Conservation (phyloP, 345 rosid species). For the Melaleuca quinquenervia region DNA sequence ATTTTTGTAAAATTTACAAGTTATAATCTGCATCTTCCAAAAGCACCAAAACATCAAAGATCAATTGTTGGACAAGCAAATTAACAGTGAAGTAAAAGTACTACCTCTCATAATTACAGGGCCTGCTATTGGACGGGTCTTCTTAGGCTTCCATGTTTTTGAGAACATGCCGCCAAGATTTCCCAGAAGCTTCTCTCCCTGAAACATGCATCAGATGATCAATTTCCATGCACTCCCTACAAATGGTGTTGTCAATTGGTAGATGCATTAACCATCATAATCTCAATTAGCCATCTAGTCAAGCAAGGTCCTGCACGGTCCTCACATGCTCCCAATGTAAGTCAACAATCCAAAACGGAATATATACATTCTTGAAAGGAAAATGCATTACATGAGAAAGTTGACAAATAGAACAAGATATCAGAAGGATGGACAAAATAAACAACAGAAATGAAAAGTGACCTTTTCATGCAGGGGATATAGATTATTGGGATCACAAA, state of each 20-base stretch:
- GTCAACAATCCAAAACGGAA: background rate
- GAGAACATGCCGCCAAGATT: constrained; percentile 95
- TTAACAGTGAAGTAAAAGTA: background rate
- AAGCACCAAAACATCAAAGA: background rate
- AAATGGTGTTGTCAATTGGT: background rate
- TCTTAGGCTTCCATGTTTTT: constrained; percentile 96
- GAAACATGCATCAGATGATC: constrained; percentile 10
- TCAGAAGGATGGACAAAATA: background rate
- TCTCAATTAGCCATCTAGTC: background rate
- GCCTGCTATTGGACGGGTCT: constrained; percentile 57
- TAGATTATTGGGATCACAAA: background rate
- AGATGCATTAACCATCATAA: background rate
- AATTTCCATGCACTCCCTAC: background rate
- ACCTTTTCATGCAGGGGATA: background rate
- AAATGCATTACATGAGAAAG: background rate
- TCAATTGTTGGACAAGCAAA: background rate
- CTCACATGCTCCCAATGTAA: background rate
- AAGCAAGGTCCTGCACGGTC: background rate
- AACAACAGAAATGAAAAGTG: background rate
- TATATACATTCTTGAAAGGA: background rate
- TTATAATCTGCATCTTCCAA: background rate
- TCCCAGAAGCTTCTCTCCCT: constrained; percentile 98
- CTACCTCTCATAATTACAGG: constrained; percentile 61
- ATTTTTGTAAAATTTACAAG: background rate
- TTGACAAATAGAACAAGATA: background rate